Percentiles rank a stretch among this genome's conserved stretches.
Evolutionary conservation across 345 rosid species (phyloP).

Genomic region (Diplotaxis tenuifolia): DNA sequence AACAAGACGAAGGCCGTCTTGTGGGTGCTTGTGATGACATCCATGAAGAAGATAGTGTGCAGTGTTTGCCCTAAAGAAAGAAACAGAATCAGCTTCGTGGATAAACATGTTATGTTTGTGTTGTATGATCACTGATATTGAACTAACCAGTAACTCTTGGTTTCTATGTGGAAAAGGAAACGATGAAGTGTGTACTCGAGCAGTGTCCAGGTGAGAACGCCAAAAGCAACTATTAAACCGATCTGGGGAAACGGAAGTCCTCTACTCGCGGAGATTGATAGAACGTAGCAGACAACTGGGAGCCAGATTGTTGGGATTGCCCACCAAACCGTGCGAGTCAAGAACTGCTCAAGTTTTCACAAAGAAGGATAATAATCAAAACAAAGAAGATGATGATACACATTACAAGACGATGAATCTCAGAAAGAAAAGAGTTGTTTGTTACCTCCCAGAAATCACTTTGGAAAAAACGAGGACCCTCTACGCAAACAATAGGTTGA

Average conservation of each 20-base stretch:
- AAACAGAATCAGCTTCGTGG: slow-evolving; percentile 2
- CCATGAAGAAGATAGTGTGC: slow-evolving; percentile 83
- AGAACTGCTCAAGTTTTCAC: slow-evolving; percentile 50
- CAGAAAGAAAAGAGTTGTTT: not conserved
- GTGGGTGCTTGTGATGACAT: slow-evolving; percentile 90
- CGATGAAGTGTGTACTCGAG: slow-evolving; percentile 89
- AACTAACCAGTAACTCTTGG: slow-evolving; percentile 81
- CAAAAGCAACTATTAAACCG: slow-evolving; percentile 54
- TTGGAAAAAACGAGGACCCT: slow-evolving; percentile 90
- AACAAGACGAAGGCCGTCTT: slow-evolving; percentile 82
- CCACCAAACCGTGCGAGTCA: slow-evolving; percentile 96
- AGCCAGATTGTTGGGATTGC: slow-evolving; percentile 92
- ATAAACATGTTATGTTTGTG: not conserved
- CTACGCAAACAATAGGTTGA: slow-evolving; percentile 86
- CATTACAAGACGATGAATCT: not conserved
- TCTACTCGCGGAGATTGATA: slow-evolving; percentile 58
- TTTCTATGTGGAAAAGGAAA: slow-evolving; percentile 88
- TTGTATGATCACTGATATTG: not conserved
- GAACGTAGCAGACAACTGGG: slow-evolving; percentile 66
- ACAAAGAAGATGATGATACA: not conserved
- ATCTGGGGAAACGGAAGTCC: slow-evolving; percentile 61
- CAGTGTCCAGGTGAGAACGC: slow-evolving; percentile 84
- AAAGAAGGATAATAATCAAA: not conserved
- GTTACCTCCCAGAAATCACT: slow-evolving; percentile 89
- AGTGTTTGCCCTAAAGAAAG: slow-evolving; percentile 62